These are phyloP conservation scores for Ziziphus jujuba DNA, from an alignment of 306 rosid genomes.

Conservation along the genomic window DNA sequence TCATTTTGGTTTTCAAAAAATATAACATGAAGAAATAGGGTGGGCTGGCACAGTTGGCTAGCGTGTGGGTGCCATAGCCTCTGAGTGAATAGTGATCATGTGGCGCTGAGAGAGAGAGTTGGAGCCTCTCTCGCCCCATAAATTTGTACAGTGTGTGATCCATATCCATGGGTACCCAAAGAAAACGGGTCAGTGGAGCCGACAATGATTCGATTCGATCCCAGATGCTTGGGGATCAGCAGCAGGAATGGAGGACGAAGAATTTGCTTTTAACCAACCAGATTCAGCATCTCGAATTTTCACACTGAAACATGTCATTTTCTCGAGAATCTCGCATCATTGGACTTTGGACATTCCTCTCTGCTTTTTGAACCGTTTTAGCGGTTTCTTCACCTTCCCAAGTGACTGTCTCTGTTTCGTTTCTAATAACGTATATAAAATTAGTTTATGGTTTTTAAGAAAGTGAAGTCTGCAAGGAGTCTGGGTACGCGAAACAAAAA, in stretches of 20 bases:
- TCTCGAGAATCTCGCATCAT: slow-evolving; percentile 25
- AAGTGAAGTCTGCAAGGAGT: too few relatives aligned
- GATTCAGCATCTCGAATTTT: slow-evolving; percentile 26
- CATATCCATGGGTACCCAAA: too few relatives aligned
- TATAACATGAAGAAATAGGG: slow-evolving; percentile 18
- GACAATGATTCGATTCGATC: not conserved
- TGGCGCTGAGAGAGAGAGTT: slow-evolving; percentile 50
- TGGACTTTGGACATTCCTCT: not conserved
- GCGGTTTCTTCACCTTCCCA: not conserved
- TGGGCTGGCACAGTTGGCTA: slow-evolving; percentile 49
- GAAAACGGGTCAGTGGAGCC: not conserved
- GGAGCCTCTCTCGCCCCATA: slow-evolving; percentile 42
- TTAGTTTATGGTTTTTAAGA: too few relatives aligned
- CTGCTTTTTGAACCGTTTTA: not conserved
- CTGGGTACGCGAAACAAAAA: too few relatives aligned
- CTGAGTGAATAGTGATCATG: too few relatives aligned
- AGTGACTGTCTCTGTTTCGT: not conserved
- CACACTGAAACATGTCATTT: slow-evolving; percentile 3
- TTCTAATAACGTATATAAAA: too few relatives aligned
- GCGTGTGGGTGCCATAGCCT: slow-evolving; percentile 51
- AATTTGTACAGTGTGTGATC: too few relatives aligned
- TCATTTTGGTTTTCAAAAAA: too few relatives aligned
- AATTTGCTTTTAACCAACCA: not conserved
- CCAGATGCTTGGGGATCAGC: not conserved
- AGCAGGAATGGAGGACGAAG: too few relatives aligned